Conservation (phyloP, 208 protist species). For the Wallacemonas sp. region DNA sequence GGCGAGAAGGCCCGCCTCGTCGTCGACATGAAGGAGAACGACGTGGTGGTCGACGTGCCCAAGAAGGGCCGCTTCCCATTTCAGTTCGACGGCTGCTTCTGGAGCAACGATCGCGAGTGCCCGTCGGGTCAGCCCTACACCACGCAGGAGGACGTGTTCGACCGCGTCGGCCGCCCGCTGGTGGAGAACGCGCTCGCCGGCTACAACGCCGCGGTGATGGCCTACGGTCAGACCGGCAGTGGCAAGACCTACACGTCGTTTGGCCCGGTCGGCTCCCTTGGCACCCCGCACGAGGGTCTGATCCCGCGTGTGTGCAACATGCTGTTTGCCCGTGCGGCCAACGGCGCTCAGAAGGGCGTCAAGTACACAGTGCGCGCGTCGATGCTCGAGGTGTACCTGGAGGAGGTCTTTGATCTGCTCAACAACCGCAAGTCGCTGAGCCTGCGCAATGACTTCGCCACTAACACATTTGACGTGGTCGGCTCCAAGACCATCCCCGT, state of each 20-base stretch:
- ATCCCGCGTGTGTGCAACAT: slow-evolving; percentile 74
- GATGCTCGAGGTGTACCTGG: slow-evolving; percentile 97
- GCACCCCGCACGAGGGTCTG: slow-evolving; percentile 54
- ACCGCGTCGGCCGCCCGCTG: slow-evolving; percentile 81
- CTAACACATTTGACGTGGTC: slow-evolving; percentile 90
- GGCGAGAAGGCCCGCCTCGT: slow-evolving; percentile 44
- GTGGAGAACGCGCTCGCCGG: slow-evolving; percentile 81
- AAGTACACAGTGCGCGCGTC: slow-evolving; percentile 65
- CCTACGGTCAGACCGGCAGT: slow-evolving; percentile 78
- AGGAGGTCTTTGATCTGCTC: slow-evolving; percentile 94
- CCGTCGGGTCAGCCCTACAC: slow-evolving; percentile 42
- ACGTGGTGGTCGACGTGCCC: slow-evolving; percentile 65
- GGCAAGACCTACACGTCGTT: slow-evolving; percentile 76
- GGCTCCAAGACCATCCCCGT: slow-evolving; percentile 77
- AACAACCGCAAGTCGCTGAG: slow-evolving; percentile 78
- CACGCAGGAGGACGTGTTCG: slow-evolving; percentile 88
- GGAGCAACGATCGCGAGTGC: slow-evolving; percentile 74
- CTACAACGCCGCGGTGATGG: slow-evolving; percentile 76
- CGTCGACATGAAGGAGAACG: slow-evolving; percentile 70
- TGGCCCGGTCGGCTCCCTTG: slow-evolving; percentile 46
- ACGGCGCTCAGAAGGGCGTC: slow-evolving; percentile 62
- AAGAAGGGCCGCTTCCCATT: slow-evolving; percentile 82
- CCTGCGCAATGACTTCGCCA: slow-evolving; percentile 84
- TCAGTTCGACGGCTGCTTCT: slow-evolving; percentile 94
- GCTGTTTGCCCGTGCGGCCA: slow-evolving; percentile 53